Conservation (phyloP, 164 flowering plant genomes). For the Stephania japonica region DNA sequence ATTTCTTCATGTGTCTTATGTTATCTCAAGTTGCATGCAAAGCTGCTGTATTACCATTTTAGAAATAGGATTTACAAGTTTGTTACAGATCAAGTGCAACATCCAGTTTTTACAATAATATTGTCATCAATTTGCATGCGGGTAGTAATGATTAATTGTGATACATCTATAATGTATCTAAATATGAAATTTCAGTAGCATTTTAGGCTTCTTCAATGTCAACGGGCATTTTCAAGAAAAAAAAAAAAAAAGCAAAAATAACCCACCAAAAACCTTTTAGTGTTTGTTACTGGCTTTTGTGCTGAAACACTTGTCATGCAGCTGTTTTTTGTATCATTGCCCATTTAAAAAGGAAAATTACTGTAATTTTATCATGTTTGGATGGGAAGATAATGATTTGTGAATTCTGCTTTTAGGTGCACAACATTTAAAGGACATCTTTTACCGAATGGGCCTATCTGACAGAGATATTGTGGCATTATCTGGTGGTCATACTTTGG, state of each 20-base stretch:
- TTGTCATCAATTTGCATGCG: too few relatives aligned
- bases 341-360: background rate
- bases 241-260: too few relatives aligned
- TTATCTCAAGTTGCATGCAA: too few relatives aligned
- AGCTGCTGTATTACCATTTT: too few relatives aligned
- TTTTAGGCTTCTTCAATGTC: background rate
- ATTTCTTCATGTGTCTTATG: too few relatives aligned
- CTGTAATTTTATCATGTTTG: background rate
- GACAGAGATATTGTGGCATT: conserved; percentile 91
- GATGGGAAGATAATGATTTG: background rate
- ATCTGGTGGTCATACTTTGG: conserved; percentile 90
- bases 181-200: background rate
- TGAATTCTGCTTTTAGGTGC: conserved; percentile 39
- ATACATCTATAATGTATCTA: too few relatives aligned
- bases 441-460: conserved; percentile 78
- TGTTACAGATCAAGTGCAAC: too few relatives aligned
- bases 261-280: background rate
- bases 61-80: too few relatives aligned
- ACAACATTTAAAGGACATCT: conserved; percentile 68
- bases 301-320: background rate
- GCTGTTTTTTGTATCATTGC: background rate
- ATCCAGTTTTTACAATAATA: too few relatives aligned
- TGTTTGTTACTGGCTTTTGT: background rate
- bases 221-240: too few relatives aligned
- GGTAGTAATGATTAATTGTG: background rate